These are phyloP conservation scores for Colletotrichum camelliae DNA, from an alignment of 2,329 filamentous ascomycete genomes.

Conservation along the genomic window DNA sequence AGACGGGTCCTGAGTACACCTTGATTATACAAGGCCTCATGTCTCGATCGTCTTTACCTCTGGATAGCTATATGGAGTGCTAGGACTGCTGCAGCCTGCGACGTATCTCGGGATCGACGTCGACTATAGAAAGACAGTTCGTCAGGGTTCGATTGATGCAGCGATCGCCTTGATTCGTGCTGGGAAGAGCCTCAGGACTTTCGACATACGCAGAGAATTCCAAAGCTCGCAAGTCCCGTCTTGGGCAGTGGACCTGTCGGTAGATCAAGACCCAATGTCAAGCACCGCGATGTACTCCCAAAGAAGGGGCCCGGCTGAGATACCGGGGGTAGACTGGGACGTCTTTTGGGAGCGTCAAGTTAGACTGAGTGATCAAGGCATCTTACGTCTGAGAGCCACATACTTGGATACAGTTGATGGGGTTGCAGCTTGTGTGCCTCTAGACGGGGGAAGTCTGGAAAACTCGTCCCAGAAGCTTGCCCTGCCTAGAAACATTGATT, in stretches of 20 bases:
- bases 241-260: neutral
- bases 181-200: rapidly evolving
- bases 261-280: rapidly evolving
- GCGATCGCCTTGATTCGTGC: neutral
- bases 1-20: rapidly evolving
- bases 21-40: neutral
- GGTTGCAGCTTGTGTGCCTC: neutral
- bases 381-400: rapidly evolving
- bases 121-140: neutral
- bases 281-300: rapidly evolving
- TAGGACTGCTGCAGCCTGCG: rapidly evolving
- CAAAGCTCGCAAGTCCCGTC: neutral
- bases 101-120: rapidly evolving
- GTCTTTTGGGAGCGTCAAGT: neutral
- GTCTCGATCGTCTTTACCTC: neutral
- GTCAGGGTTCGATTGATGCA: neutral
- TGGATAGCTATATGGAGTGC: neutral
- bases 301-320: rapidly evolving
- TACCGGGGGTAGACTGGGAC: neutral
- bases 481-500: rapidly evolving
- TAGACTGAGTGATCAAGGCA: neutral
- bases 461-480: rapidly evolving
- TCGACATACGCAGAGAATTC: neutral
- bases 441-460: rapidly evolving
- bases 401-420: neutral